Conservation (phyloP, 805 yeast genomes). For the Candida qinlingensis region DNA sequence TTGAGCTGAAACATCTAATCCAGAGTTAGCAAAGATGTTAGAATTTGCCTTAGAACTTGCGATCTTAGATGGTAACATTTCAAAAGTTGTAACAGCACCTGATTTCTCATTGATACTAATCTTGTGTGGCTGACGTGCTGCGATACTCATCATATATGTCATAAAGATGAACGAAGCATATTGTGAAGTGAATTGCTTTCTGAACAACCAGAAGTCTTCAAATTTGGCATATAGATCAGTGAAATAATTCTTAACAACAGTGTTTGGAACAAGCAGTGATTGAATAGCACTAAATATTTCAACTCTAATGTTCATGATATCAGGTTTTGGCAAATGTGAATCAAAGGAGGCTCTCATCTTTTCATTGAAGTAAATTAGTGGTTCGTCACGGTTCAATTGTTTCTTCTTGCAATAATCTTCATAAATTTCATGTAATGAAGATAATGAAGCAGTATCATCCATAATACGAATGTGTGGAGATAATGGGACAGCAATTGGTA, state of each 20-base stretch:
- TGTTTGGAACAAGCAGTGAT: conserved; percentile 77
- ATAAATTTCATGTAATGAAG: conserved; percentile 74
- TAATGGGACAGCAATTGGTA: conserved; percentile 89
- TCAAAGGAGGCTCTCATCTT: conserved; percentile 90
- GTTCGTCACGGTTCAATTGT: conserved; percentile 79
- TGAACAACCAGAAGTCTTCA: conserved; percentile 95
- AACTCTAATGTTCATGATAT: conserved; percentile 77
- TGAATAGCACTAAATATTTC: conserved; percentile 91
- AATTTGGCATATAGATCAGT: conserved; percentile 62
- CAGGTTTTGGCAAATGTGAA: conserved; percentile 91
- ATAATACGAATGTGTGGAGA: conserved; percentile 92
- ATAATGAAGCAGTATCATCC: conserved; percentile 72
- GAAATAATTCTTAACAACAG: conserved; percentile 77
- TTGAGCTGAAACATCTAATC: conserved; percentile 28
- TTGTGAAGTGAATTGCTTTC: conserved; percentile 91
- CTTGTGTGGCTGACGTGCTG: conserved; percentile 90
- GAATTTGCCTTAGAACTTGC: conserved; percentile 40
- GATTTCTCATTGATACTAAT: conserved; percentile 74
- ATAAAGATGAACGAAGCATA: conserved; percentile 90
- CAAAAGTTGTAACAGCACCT: conserved; percentile 90
- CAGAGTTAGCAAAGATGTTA: conserved; percentile 31
- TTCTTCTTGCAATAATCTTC: conserved; percentile 77
- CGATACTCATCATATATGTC: conserved; percentile 92
- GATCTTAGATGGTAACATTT: conserved; percentile 87
- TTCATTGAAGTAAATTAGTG: conserved; percentile 78